These are phyloP conservation scores for Gynostemma pentaphyllum DNA, from an alignment of 306 rosid genomes.

Conservation along the genomic window DNA sequence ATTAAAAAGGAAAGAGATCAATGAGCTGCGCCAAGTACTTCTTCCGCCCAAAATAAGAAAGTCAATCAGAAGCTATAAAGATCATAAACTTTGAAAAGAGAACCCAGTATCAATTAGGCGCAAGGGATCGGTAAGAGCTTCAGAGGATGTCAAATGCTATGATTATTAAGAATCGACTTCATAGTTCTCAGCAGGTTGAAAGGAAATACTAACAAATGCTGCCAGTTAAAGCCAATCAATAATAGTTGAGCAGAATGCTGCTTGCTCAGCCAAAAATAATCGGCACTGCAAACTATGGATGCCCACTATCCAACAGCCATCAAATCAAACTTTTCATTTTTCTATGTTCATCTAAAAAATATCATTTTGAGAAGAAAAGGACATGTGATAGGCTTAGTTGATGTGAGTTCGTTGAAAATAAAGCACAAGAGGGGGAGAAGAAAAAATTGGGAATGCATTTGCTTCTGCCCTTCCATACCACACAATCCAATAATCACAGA, in stretches of 20 bases:
- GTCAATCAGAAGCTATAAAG: not conserved
- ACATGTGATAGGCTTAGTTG: not conserved
- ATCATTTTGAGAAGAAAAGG: not conserved
- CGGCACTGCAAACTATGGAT: not conserved
- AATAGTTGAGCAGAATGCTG: not conserved
- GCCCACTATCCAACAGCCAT: not conserved
- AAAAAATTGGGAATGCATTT: not conserved
- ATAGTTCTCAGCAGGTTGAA: not conserved
- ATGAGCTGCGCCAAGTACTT: not conserved
- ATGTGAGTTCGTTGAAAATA: not conserved
- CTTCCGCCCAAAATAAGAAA: not conserved
- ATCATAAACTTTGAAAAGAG: not conserved
- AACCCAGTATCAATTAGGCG: not conserved
- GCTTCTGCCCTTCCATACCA: not conserved
- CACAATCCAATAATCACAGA: no score
- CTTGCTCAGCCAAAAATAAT: not conserved
- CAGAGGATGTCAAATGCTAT: not conserved
- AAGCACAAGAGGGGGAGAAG: not conserved
- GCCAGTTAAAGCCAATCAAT: not conserved
- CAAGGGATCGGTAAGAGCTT: not conserved
- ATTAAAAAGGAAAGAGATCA: not conserved
- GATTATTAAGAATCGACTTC: not conserved
- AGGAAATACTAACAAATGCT: not conserved
- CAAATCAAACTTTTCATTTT: not conserved
- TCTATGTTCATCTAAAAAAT: not conserved